Evolutionary conservation across 176 grass and related monocot species (phyloP).

Genomic region (Avena atlantica): DNA sequence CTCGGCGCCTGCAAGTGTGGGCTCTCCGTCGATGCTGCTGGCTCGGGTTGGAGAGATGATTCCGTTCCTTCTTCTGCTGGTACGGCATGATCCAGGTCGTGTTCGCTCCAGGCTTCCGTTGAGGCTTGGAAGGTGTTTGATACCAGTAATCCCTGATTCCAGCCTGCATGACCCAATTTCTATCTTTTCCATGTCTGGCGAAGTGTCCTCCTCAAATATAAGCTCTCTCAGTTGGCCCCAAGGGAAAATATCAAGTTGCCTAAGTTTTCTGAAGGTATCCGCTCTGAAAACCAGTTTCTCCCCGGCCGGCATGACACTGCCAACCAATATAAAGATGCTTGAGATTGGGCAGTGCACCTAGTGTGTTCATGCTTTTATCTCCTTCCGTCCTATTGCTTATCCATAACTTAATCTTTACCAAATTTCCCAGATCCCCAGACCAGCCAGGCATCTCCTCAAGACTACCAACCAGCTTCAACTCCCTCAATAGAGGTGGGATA

Average conservation of each 20-base stretch:
- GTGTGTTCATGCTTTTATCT: not conserved
- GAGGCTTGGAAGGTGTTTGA: not conserved
- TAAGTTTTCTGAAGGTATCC: no score
- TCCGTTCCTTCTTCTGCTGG: not conserved
- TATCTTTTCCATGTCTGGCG: not conserved
- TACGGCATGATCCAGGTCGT: not conserved
- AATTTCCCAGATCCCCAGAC: no score
- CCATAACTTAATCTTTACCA: no score
- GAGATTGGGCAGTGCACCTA: constrained; percentile 9
- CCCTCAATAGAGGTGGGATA: not conserved
- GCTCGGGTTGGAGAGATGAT: not conserved
- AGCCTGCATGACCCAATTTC: rapidly evolving
- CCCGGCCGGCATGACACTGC: rapidly evolving
- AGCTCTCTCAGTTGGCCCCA: not conserved
- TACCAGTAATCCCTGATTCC: constrained; percentile 11
- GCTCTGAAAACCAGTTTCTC: not conserved
- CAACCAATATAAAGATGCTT: rapidly evolving
- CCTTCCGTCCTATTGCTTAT: not conserved
- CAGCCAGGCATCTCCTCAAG: no score
- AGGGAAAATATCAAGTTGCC: not conserved
- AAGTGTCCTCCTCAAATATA: not conserved
- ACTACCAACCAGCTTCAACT: no score
- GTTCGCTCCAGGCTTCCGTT: not conserved
- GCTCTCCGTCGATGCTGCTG: not conserved
- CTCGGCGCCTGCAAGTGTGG: not conserved